Evolutionary conservation across 352 stramenopile genomes (phyloP).

Genomic region (Phytophthora ohioensis): DNA sequence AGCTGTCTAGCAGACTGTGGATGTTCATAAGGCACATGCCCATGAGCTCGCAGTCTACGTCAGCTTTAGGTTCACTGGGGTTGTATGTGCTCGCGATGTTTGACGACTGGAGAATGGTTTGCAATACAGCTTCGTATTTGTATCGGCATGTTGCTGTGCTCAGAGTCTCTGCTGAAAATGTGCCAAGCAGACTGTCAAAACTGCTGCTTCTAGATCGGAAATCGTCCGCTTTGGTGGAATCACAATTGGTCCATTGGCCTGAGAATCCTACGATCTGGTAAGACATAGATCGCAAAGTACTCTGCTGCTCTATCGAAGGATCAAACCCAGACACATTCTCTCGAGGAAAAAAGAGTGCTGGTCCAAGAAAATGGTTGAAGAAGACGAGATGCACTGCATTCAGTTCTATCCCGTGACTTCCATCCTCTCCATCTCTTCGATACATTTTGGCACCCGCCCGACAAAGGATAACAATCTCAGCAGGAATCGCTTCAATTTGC

Average conservation of each 20-base stretch:
- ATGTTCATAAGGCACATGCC: constrained; percentile 69
- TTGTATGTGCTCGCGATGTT: constrained; percentile 35
- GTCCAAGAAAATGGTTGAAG: constrained; percentile 76
- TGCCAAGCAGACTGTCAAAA: constrained; percentile 19
- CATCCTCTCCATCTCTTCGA: not conserved
- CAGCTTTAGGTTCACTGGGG: constrained; percentile 9
- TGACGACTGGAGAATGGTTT: constrained; percentile 26
- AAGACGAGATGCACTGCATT: constrained; percentile 72
- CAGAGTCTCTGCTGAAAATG: constrained; percentile 4
- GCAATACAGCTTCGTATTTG: constrained; percentile 36
- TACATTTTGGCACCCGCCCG: constrained; percentile 47
- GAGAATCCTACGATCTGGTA: constrained; percentile 27
- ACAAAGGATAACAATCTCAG: constrained; percentile 66
- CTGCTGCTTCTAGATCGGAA: constrained; percentile 20
- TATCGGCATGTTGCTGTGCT: constrained; percentile 7
- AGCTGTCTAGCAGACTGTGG: constrained; percentile 63
- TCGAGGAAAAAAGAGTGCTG: constrained; percentile 45
- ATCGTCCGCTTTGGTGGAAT: not conserved
- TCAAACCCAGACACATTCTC: constrained; percentile 19
- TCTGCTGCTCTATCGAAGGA: constrained; percentile 22
- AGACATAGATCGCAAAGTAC: constrained; percentile 20
- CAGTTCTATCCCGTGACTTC: constrained; percentile 18
- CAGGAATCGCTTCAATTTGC: constrained; percentile 42
- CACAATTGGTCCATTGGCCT: constrained; percentile 10
- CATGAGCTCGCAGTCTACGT: constrained; percentile 58